A percentile compares a stretch with the other conserved stretches of the same genome.
Conservation (phyloP, 306 rosid genomes). For the Chamaecrista fasciculata region DNA sequence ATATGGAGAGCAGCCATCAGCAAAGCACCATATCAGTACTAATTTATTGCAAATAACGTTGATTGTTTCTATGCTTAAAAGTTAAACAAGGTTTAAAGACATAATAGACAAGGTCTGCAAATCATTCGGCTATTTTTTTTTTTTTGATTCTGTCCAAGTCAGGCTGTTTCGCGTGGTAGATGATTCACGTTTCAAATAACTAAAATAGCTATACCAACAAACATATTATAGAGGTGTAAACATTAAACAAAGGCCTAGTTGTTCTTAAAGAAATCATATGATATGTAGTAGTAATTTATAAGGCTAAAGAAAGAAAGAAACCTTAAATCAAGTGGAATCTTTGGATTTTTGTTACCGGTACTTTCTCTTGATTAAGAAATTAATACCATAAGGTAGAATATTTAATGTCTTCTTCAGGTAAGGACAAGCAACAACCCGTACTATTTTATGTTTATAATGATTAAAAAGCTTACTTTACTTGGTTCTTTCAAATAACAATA, state of each 20-base stretch:
- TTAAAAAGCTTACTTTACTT: conserved; percentile 7
- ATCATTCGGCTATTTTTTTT: conserved; percentile 22
- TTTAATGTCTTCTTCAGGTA: conserved; percentile 26
- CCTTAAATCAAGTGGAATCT: conserved; percentile 56
- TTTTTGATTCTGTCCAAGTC: conserved; percentile 28
- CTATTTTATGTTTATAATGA: conserved; percentile 6
- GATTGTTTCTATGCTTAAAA: conserved; percentile 16
- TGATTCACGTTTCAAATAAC: conserved; percentile 37
- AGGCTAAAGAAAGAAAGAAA: conserved; percentile 29
- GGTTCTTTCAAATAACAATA: conserved; percentile 13
- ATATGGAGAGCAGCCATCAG: conserved; percentile 20
- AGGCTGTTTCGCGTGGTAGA: conserved; percentile 32
- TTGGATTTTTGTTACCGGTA: conserved; percentile 38
- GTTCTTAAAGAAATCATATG: conserved; percentile 16
- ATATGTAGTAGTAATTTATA: not conserved
- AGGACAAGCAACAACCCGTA: conserved; percentile 15
- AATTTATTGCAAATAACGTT: conserved; percentile 14
- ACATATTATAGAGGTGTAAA: not conserved
- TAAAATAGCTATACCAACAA: conserved; percentile 4
- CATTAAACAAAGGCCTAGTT: conserved; percentile 25
- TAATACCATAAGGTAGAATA: conserved; percentile 25
- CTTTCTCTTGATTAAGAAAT: conserved; percentile 30
- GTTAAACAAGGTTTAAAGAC: conserved; percentile 19
- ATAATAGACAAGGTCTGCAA: conserved; percentile 23
- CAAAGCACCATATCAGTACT: conserved; percentile 30